Percentiles rank a stretch among this genome's conserved stretches.
Conservation (phyloP, 2,329 filamentous ascomycete genomes). For the Zasmidium angulare region DNA sequence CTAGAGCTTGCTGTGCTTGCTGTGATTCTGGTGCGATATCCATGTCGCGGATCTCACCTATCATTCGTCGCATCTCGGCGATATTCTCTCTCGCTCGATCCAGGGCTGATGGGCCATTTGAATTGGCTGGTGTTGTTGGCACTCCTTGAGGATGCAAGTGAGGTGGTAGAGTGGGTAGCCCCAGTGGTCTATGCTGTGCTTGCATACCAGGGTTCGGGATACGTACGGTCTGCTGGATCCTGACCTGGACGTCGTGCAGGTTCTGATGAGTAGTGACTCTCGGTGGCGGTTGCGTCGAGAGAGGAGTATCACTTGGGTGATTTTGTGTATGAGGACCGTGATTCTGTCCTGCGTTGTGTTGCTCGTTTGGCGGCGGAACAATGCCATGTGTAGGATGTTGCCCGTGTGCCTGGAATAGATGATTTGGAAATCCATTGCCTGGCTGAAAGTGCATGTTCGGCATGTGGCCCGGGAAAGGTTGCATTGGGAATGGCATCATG, state of each 20-base stretch:
- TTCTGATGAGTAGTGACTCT: conserved; percentile 27
- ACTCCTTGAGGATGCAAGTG: conserved; percentile 1
- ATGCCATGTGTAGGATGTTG: not conserved
- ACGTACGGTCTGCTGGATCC: conserved; percentile 21
- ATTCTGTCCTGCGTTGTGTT: not conserved
- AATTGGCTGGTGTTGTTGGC: conserved; percentile 2
- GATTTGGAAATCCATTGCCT: not conserved
- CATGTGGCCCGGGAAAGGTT: conserved; percentile 7
- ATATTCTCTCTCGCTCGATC: conserved; percentile 34
- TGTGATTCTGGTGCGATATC: conserved; percentile 23
- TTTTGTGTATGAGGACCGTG: not conserved
- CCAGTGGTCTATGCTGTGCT: conserved; percentile 6
- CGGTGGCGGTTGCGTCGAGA: not conserved
- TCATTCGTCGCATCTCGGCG: conserved; percentile 32
- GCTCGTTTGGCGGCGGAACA: not conserved
- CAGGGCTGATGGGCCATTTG: conserved; percentile 25
- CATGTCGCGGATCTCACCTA: conserved; percentile 27
- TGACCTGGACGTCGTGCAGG: not conserved
- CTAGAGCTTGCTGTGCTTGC: conserved; percentile 18
- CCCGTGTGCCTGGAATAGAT: not conserved
- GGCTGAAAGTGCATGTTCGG: not conserved
- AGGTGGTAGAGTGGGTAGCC: conserved; percentile 12
- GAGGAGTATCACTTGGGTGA: not conserved
- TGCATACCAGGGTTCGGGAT: conserved; percentile 8
- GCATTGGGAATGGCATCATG: conserved; percentile 13